Evolutionary conservation across 2,329 filamentous ascomycete species (phyloP).

Genomic region (Colletotrichum cuscutae): DNA sequence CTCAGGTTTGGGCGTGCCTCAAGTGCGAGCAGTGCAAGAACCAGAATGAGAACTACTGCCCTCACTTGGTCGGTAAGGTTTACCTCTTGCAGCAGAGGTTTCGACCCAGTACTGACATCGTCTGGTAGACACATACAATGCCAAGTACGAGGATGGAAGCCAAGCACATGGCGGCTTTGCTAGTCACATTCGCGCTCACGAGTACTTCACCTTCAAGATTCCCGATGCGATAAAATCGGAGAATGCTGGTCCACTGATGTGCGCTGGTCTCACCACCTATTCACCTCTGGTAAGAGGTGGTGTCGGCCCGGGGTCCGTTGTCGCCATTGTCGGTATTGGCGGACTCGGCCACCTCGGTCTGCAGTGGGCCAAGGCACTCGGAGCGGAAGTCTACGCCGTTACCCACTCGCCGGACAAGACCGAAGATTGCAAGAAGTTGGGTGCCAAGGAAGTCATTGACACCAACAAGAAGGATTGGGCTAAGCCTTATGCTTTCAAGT

Average conservation of each 20-base stretch:
- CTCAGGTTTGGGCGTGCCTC: slow-evolving; percentile 68
- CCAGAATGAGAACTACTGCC: slow-evolving; percentile 62
- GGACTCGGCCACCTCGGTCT: slow-evolving; percentile 80
- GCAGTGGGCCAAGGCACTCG: slow-evolving; percentile 76
- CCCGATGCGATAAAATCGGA: slow-evolving; percentile 62
- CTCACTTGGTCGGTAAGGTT: slow-evolving; percentile 51
- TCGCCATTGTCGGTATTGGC: slow-evolving; percentile 79
- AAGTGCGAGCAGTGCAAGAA: slow-evolving; percentile 58
- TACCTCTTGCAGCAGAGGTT: rapidly evolving
- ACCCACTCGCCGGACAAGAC: slow-evolving; percentile 69
- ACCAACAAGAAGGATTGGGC: slow-evolving; percentile 66
- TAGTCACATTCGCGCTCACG: slow-evolving; percentile 59
- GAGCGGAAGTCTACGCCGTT: slow-evolving; percentile 73
- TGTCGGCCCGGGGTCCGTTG: slow-evolving; percentile 75
- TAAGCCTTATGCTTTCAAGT: slow-evolving; percentile 60
- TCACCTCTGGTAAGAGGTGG: slow-evolving; percentile 74
- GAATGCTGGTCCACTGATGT: slow-evolving; percentile 75
- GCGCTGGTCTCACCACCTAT: slow-evolving; percentile 80
- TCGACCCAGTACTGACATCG: background rate
- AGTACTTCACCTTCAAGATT: slow-evolving; percentile 70
- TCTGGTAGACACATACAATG: slow-evolving; percentile 63
- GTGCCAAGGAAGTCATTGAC: slow-evolving; percentile 65
- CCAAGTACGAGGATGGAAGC: slow-evolving; percentile 66
- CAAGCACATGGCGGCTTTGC: slow-evolving; percentile 73
- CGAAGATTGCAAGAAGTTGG: slow-evolving; percentile 69